Evolutionary conservation across 73 alveolate species (phyloP), one percentile per base, ranked within the genome.

Genomic region (Urostyla sp.): DNA sequence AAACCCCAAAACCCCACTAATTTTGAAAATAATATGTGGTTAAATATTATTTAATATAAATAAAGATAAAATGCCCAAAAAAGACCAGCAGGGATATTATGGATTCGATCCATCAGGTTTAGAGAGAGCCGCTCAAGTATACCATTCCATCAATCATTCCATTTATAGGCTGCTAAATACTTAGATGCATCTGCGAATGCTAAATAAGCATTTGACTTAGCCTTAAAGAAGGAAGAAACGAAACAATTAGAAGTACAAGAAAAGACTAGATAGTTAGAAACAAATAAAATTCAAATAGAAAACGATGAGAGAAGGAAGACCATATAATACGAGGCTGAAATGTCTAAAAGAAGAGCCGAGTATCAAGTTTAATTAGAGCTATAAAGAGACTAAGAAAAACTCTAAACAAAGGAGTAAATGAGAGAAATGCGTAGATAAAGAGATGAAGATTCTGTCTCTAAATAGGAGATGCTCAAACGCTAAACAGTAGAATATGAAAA

Each of bases 91-190:
- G 51, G 88, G 95, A 23, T 84, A 84, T 56, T 90, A 90, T 63
- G 96, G 96, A 15, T 90, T 90, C 81, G 96, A 90, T 67, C 84
- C 96, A n/a, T 56, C 96, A 5, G 96, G 96, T 0, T 88, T 90
- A 16, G 96, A 90, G 87, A 78, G 90, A 59, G 96, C 96, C 15
- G 96, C 96, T 18, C 52, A 72, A 5, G 90, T 80, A 80, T 49
- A 40, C 16, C 6, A 30, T 27, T 6, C 6, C 16, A 3, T 0
- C 24, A 36, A 11, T 46, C 30, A 44, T 5, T 20, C 18, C 21
- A 27, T 16, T 0, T 21, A 4, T 21, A 89, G 80, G 96, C 96
- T 24, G 96, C 94, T 35, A 87, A 82, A 66, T 87, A 87, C 51
- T 74, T 90, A 28, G 96, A 90, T 60, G 30, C 36, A 38, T 56